Conservation (phyloP, 352 stramenopile species). For the Phytophthora capsici region DNA sequence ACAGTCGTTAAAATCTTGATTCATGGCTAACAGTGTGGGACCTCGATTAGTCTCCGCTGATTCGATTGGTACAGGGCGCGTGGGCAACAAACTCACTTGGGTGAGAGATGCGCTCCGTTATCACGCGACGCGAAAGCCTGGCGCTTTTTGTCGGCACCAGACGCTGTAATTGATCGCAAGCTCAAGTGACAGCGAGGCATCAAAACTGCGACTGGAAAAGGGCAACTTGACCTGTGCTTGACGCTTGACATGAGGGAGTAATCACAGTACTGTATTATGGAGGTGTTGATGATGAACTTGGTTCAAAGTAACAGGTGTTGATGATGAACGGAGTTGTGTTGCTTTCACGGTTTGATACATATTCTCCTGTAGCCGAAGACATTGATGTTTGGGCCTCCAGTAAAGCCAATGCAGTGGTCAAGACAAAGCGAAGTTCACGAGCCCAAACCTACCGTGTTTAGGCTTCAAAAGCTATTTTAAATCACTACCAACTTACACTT, state of each 20-base stretch:
- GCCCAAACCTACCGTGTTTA: no score
- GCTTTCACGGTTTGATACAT: no score
- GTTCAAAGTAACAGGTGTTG: no score
- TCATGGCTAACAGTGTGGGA: conserved; percentile 12
- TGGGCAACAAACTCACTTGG: conserved; percentile 11
- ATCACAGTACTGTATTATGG: conserved; percentile 12
- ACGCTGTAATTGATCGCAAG: not conserved
- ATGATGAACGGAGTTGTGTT: no score
- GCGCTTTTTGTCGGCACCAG: not conserved
- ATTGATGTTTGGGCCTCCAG: no score
- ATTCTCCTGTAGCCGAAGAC: no score
- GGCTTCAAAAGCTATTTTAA: no score
- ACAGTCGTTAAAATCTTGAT: conserved; percentile 4
- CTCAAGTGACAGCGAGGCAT: conserved; percentile 15
- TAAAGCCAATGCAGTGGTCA: no score
- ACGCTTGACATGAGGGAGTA: not conserved
- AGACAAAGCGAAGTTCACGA: no score
- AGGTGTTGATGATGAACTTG: no score
- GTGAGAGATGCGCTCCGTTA: conserved; percentile 28
- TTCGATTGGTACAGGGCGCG: conserved; percentile 27
- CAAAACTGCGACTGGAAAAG: conserved; percentile 11
- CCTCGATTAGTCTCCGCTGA: not conserved
- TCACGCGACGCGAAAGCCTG: conserved; percentile 13
- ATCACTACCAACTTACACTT: not conserved
- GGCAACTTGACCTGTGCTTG: not conserved